phyloP scores from a whole-genome alignment of 2,329 filamentous ascomycete genomes.

The Calonectria montana region DNA sequence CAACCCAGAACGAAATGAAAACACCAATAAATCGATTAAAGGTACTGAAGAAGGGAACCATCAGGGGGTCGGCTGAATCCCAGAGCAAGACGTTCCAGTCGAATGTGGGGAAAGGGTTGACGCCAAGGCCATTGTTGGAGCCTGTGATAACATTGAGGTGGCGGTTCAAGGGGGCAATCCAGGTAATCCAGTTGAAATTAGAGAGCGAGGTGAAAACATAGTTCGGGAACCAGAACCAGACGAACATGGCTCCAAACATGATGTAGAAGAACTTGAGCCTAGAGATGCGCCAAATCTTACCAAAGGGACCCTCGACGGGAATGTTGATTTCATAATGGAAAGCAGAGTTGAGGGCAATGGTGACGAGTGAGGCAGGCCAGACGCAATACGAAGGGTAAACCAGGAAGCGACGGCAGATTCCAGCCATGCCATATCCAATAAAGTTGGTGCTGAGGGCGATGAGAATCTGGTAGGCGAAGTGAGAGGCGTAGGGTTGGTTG shows the following conservation, averaged over 20 bases:
- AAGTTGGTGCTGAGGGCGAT: slow-evolving; percentile 67
- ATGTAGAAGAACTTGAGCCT: slow-evolving; percentile 64
- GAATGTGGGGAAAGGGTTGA: slow-evolving; percentile 60
- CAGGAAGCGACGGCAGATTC: slow-evolving; percentile 63
- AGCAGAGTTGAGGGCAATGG: slow-evolving; percentile 65
- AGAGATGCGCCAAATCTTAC: slow-evolving; percentile 58
- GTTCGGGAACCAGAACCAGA: slow-evolving; percentile 70
- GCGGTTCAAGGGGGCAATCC: slow-evolving; percentile 62
- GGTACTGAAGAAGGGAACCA: slow-evolving; percentile 68
- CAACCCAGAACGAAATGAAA: slow-evolving; percentile 65
- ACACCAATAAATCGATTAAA: slow-evolving; percentile 71
- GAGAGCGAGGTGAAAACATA: slow-evolving; percentile 64
- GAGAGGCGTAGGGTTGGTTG: slow-evolving; percentile 64
- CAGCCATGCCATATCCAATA: slow-evolving; percentile 71
- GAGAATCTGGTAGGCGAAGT: slow-evolving; percentile 66
- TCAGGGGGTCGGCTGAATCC: slow-evolving; percentile 57
- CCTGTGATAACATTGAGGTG: slow-evolving; percentile 57
- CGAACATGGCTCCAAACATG: slow-evolving; percentile 64
- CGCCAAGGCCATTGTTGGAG: slow-evolving; percentile 57
- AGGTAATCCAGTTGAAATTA: slow-evolving; percentile 67
- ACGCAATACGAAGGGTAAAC: slow-evolving; percentile 67
- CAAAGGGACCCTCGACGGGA: slow-evolving; percentile 55
- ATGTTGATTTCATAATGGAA: slow-evolving; percentile 61
- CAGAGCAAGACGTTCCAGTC: slow-evolving; percentile 61
- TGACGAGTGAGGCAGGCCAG: slow-evolving; percentile 68